Percentiles rank a stretch among this genome's conserved stretches.
Evolutionary conservation across 106 monocot genomes (phyloP).

Genomic region (Amphibolis antarctica): DNA sequence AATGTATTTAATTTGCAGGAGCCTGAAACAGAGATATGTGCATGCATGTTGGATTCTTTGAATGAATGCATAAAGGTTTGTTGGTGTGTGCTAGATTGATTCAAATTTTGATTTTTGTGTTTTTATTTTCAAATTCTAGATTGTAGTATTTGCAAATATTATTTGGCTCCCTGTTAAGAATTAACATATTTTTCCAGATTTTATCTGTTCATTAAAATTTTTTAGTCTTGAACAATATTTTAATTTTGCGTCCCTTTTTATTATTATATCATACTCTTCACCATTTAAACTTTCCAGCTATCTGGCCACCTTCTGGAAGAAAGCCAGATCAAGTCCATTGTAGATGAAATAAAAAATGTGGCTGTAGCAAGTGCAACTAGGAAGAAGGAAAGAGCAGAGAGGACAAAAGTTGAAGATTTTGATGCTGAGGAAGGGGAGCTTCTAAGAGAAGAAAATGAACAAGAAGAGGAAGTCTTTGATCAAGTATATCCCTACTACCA

Average conservation of each 20-base stretch:
- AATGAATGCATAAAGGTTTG: constrained; percentile 83
- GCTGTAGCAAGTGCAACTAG: constrained; percentile 76
- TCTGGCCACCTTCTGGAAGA: constrained; percentile 67
- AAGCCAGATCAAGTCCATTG: constrained; percentile 60
- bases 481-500: constrained; percentile 26
- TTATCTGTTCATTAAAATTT: not conserved
- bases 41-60: constrained; percentile 82
- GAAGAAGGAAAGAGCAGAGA: constrained; percentile 78
- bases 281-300: constrained; percentile 33
- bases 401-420: constrained; percentile 87
- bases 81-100: not conserved
- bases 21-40: constrained; percentile 81
- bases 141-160: not conserved
- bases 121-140: not conserved
- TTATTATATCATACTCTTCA: too few relatives aligned
- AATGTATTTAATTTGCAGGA: constrained; percentile 30
- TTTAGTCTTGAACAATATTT: too few relatives aligned
- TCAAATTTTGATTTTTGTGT: constrained; percentile 1
- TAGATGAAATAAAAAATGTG: constrained; percentile 90
- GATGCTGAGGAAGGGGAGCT: constrained; percentile 95
- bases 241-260: not conserved
- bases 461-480: constrained; percentile 94
- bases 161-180: not conserved
- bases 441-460: constrained; percentile 91
- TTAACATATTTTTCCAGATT: not conserved